Evolutionary conservation across 2,329 filamentous ascomycete species (phyloP).

Genomic region (Penicillium crustosum): DNA sequence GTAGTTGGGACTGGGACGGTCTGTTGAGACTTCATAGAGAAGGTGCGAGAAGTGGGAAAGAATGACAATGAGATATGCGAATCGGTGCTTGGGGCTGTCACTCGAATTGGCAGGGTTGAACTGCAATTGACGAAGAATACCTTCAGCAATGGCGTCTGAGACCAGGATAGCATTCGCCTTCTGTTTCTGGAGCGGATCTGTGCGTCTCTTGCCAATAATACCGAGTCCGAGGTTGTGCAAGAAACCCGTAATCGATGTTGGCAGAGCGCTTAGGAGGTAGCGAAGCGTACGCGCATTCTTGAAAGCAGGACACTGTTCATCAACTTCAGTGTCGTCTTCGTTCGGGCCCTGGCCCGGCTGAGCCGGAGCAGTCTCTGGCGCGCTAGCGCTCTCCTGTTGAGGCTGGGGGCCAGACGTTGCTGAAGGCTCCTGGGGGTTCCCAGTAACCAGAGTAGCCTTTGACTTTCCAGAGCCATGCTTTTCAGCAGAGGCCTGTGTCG

Average conservation of each 20-base stretch:
- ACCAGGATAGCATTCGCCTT: constrained; percentile 62
- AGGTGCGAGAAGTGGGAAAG: constrained; percentile 75
- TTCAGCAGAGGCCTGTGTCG: constrained; percentile 44
- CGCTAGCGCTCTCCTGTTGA: constrained; percentile 27
- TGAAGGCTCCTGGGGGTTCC: constrained; percentile 23
- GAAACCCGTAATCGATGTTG: constrained; percentile 77
- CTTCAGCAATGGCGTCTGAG: constrained; percentile 68
- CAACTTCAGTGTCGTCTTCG: constrained; percentile 24
- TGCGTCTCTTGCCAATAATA: constrained; percentile 70
- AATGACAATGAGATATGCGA: constrained; percentile 79
- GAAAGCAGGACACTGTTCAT: constrained; percentile 48
- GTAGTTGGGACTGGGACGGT: constrained; percentile 52
- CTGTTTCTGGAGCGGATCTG: constrained; percentile 63
- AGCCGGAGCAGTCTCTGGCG: constrained; percentile 19
- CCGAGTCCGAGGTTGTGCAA: constrained; percentile 83
- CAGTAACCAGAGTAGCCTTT: constrained; percentile 35
- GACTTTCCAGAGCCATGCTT: constrained; percentile 43
- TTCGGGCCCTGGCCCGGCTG: constrained; percentile 17
- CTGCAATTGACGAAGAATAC: constrained; percentile 67
- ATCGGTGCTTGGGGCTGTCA: constrained; percentile 60
- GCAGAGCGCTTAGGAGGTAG: constrained; percentile 73
- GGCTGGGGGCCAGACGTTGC: constrained; percentile 25
- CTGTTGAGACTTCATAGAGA: constrained; percentile 64
- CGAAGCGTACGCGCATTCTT: constrained; percentile 78
- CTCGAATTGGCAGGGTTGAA: constrained; percentile 47